These are phyloP conservation scores for Lonicera japonica DNA, from an alignment of 129 eudicot species.

Conservation along the genomic window DNA sequence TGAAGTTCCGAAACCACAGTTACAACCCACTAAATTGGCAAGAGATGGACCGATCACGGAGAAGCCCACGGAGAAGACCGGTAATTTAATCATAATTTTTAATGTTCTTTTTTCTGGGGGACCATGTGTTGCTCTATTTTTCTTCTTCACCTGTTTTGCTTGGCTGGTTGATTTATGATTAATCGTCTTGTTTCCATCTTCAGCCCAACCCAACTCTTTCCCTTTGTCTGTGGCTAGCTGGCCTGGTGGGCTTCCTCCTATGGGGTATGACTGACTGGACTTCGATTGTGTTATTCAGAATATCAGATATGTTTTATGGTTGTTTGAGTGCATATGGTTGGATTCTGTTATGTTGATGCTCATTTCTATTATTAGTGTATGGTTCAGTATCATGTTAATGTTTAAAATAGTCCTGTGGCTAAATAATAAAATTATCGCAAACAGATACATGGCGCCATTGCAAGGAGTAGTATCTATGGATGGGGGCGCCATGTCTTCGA, in stretches of 20 bases:
- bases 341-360: too few relatives aligned
- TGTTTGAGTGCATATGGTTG: too few relatives aligned
- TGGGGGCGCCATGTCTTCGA: slow-evolving; percentile 54
- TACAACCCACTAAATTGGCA: slow-evolving; percentile 29
- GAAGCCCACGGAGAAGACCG: slow-evolving; percentile 44
- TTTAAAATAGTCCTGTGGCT: too few relatives aligned
- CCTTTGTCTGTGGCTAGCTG: slow-evolving; percentile 71
- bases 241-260: slow-evolving; percentile 76
- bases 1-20: slow-evolving; percentile 45
- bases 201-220: slow-evolving; percentile 67
- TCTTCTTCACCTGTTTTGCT: neutral
- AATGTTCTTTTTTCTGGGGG: neutral
- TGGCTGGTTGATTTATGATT: neutral
- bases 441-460: slow-evolving; percentile 86
- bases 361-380: too few relatives aligned
- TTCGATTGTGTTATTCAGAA: too few relatives aligned
- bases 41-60: slow-evolving; percentile 48
- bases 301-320: too few relatives aligned
- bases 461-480: slow-evolving; percentile 93
- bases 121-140: neutral
- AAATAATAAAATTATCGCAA: too few relatives aligned
- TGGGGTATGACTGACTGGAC: slow-evolving; percentile 88
- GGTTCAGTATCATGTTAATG: too few relatives aligned
- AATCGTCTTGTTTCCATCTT: neutral
- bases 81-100: slow-evolving; percentile 25